These are phyloP conservation scores for Nakazawaea ambrosiae DNA, from an alignment of 805 yeast species.

Conservation along the genomic window DNA sequence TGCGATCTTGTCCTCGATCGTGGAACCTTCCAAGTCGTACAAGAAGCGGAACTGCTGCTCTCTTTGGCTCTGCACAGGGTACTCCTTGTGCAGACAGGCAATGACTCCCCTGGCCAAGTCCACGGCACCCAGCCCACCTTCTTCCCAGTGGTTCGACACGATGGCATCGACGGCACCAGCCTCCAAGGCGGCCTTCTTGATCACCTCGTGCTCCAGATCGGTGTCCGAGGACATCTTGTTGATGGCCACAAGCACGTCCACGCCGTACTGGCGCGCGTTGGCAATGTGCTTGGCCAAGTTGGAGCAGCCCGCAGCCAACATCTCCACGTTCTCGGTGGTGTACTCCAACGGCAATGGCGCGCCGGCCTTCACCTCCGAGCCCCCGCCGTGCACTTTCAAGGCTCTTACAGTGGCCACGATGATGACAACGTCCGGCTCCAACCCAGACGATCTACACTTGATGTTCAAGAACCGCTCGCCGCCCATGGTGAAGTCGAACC, in stretches of 20 bases:
- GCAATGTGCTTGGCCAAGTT: conserved; percentile 86
- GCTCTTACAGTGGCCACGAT: conserved; percentile 96
- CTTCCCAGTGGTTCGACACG: conserved; percentile 88
- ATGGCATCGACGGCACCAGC: conserved; percentile 96
- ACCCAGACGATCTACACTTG: conserved; percentile 88
- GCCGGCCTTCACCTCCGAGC: conserved; percentile 94
- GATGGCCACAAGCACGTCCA: conserved; percentile 93
- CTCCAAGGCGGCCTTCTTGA: conserved; percentile 69
- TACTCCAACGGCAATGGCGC: conserved; percentile 78
- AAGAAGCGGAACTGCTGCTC: conserved; percentile 49
- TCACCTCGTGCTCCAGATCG: conserved; percentile 69
- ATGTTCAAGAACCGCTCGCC: conserved; percentile 96
- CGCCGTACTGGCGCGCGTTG: conserved; percentile 77
- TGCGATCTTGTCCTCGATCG: conserved; percentile 75
- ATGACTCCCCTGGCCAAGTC: conserved; percentile 80
- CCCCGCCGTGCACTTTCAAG: conserved; percentile 96
- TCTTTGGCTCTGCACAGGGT: conserved; percentile 27
- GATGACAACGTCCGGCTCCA: conserved; percentile 83
- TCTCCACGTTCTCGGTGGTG: conserved; percentile 71
- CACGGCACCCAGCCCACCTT: conserved; percentile 90
- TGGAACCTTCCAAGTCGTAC: conserved; percentile 55
- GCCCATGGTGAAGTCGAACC: conserved; percentile 98
- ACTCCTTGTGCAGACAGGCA: conserved; percentile 48
- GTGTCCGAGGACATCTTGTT: conserved; percentile 83
- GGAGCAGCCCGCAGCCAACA: conserved; percentile 72